phyloP scores from a whole-genome alignment of 805 yeast species.

The Hanseniaspora lindneri region DNA sequence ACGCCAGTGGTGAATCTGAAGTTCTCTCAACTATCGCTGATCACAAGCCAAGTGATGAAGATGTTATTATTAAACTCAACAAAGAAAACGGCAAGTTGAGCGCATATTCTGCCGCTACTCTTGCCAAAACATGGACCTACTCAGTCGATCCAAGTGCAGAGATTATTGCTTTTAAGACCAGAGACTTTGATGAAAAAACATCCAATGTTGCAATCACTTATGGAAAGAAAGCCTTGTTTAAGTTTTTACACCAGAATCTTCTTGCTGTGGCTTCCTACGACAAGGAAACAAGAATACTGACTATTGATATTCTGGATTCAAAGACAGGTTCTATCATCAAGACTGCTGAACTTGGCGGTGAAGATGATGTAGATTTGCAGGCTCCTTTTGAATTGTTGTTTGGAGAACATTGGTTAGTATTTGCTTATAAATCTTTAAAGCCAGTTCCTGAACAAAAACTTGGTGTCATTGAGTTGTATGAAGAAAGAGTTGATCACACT shows the following conservation, averaged over 20 bases:
- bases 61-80: constrained; percentile 21
- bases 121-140: constrained; percentile 33
- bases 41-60: constrained; percentile 21
- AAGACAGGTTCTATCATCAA: constrained; percentile 55
- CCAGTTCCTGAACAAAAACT: constrained; percentile 47
- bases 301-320: constrained; percentile 49
- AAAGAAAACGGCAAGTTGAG: constrained; percentile 22
- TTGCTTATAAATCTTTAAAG: constrained; percentile 43
- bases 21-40: constrained; percentile 11
- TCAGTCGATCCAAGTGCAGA: constrained; percentile 26
- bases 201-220: constrained; percentile 58
- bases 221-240: constrained; percentile 62
- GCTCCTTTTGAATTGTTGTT: constrained; percentile 40
- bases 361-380: constrained; percentile 33
- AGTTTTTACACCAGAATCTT: constrained; percentile 64
- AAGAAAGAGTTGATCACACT: constrained; percentile 32
- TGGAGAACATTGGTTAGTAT: constrained; percentile 78
- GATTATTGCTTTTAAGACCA: constrained; percentile 33
- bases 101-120: constrained; percentile 19
- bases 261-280: constrained; percentile 40
- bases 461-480: constrained; percentile 68
- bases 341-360: constrained; percentile 31
- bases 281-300: constrained; percentile 27
- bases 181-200: constrained; percentile 33
- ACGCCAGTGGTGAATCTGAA: constrained; percentile 18